Conservation (phyloP, 768 basidiomycete species). For the Pisolithus marmoratus region DNA sequence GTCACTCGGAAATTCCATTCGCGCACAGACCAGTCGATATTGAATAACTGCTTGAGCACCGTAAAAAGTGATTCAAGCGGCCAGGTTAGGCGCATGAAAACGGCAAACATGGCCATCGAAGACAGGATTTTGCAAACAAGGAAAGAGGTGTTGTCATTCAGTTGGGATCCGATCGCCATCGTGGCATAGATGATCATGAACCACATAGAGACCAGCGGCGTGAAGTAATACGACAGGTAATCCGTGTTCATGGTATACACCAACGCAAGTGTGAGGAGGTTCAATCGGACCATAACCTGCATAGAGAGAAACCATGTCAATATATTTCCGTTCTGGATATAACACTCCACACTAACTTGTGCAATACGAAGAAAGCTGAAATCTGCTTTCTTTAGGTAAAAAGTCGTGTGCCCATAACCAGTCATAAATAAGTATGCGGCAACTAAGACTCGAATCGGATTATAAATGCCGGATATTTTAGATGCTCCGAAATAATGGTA, state of each 20-base stretch:
- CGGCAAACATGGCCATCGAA: constrained; percentile 59
- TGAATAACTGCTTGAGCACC: constrained; percentile 57
- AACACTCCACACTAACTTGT: constrained; percentile 40
- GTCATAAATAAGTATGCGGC: constrained; percentile 92
- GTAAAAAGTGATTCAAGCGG: constrained; percentile 60
- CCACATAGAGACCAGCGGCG: constrained; percentile 88
- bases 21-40: constrained; percentile 74
- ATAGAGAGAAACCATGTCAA: not conserved
- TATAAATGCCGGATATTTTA: constrained; percentile 88
- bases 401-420: constrained; percentile 86
- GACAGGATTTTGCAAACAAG: constrained; percentile 64
- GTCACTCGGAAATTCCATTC: constrained; percentile 90
- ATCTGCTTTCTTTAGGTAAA: constrained; percentile 86
- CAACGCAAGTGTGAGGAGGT: constrained; percentile 74
- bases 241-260: constrained; percentile 90
- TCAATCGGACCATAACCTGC: constrained; percentile 75
- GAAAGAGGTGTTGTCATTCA: constrained; percentile 67
- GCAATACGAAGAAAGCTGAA: constrained; percentile 75
- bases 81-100: constrained; percentile 60
- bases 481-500: constrained; percentile 92
- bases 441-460: constrained; percentile 82
- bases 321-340: not conserved
- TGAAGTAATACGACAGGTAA: constrained; percentile 88
- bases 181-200: constrained; percentile 82
- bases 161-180: constrained; percentile 60